Evolutionary conservation across 345 rosid genomes (phyloP), one percentile per base, ranked within the genome.

Genomic region (Sonneratia caseolaris): DNA sequence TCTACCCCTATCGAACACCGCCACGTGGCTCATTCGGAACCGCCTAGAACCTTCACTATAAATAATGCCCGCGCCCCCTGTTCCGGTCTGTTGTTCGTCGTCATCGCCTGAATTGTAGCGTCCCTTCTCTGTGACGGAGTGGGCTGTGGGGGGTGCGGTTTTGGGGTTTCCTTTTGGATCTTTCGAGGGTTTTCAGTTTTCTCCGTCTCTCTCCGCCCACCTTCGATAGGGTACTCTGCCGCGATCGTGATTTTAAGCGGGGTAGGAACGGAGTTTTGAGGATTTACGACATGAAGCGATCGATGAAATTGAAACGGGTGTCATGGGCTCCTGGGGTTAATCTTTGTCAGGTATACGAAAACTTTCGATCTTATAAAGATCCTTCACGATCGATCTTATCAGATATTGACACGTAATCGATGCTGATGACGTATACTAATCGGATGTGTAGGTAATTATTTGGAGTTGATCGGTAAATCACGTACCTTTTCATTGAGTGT

Each of bases 321-420:
- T 78, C 93, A 66, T 85, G 91, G 96, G 84, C 87, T 48, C 66
- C 82, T 19, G 88, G 75, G 67, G 80, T 70, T 79, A 80, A 74
- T 68, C 86, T 86, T 78, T 81, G 82, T 83, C 91, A 86, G 93
- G 90, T 90, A 62, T 62, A 57, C 37, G 66, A 32, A 27, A 62
- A 62, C 37, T 27, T 35, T 62, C 66, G 7, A 35, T 62, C 66
- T 62, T 7, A 13, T 15, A 4, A 13, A 12, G 1, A 57, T 21
- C 12, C 64, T 24, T 9, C 35, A 32, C 19, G 42, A 43, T 40
- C 53, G 70, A 45, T 68, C 43, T 68, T 64, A 10, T 47, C 14
- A 47, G 15, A 47, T 47, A 13, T 2, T 47, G 11, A 2, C 14
- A 13, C 2, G 51, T 9, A 47, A 47, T 47, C 49, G 36, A 22